A percentile compares a stretch with the other conserved stretches of the same genome.
Conservation (phyloP, 495 filamentous ascomycete species). For the Evernia prunastri region DNA sequence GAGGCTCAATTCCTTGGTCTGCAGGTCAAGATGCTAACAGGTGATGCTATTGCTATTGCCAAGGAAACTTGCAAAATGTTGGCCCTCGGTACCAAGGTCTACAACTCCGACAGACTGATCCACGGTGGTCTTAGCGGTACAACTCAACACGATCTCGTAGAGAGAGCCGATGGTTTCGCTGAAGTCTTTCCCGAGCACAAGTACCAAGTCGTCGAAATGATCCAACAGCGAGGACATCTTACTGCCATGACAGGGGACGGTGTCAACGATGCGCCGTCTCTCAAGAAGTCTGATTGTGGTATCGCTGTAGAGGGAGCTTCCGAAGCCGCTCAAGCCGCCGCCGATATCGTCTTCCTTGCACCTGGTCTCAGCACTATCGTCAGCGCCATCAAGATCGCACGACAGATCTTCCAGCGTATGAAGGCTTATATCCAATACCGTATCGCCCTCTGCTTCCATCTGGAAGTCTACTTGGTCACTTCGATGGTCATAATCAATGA, state of each 20-base stretch:
- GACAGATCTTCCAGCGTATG: slow-evolving; percentile 79
- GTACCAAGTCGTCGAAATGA: slow-evolving; percentile 94
- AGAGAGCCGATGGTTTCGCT: slow-evolving; percentile 64
- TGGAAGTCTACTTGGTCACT: slow-evolving; percentile 72
- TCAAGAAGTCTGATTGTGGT: slow-evolving; percentile 90
- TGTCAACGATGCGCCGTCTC: slow-evolving; percentile 92
- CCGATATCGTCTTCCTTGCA: slow-evolving; percentile 74
- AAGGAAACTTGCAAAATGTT: slow-evolving; percentile 80
- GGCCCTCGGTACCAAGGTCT: slow-evolving; percentile 69
- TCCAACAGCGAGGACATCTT: slow-evolving; percentile 92
- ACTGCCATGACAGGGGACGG: slow-evolving; percentile 98
- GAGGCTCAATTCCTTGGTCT: slow-evolving; percentile 72
- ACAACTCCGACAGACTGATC: slow-evolving; percentile 68
- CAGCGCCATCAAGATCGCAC: slow-evolving; percentile 70
- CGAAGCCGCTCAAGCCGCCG: slow-evolving; percentile 68
- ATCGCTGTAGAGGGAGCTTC: slow-evolving; percentile 73
- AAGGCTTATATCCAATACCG: slow-evolving; percentile 77
- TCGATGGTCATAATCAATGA: slow-evolving; percentile 73
- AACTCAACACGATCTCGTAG: slow-evolving; percentile 67
- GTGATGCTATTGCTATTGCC: slow-evolving; percentile 72
- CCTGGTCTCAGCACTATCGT: slow-evolving; percentile 72
- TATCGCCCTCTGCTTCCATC: slow-evolving; percentile 69
- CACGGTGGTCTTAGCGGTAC: slow-evolving; percentile 67
- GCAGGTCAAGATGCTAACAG: slow-evolving; percentile 72
- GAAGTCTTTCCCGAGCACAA: slow-evolving; percentile 98